Conservation (phyloP, 495 filamentous ascomycete genomes). For the Oidiodendron maius region DNA sequence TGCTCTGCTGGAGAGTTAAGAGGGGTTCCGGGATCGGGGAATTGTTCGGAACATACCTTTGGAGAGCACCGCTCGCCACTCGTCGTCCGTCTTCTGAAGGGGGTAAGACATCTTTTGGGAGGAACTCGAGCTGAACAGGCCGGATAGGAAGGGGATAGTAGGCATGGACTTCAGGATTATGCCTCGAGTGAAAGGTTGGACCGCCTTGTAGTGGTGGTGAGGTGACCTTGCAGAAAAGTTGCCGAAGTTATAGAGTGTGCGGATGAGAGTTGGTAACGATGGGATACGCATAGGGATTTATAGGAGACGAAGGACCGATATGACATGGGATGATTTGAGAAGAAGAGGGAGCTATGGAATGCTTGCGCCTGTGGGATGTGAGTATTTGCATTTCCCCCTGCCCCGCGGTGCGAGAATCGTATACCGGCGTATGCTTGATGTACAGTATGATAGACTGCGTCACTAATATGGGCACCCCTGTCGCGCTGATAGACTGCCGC, state of each 20-base stretch:
- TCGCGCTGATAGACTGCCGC: no score
- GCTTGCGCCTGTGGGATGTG: no score
- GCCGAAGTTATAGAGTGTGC: conserved; percentile 21
- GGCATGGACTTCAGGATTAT: conserved; percentile 24
- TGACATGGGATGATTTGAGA: no score
- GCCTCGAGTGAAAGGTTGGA: conserved; percentile 14
- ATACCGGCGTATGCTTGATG: neutral
- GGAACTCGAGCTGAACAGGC: conserved; percentile 60
- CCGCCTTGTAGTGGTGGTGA: conserved; percentile 11
- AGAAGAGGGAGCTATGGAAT: conserved; percentile 14
- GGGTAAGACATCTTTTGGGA: conserved; percentile 69
- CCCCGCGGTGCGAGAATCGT: conserved; percentile 3
- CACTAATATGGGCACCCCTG: no score
- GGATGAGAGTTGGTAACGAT: conserved; percentile 19
- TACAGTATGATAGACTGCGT: no score
- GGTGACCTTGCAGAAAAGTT: conserved; percentile 18
- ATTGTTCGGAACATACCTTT: conserved; percentile 45
- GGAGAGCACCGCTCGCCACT: conserved; percentile 82
- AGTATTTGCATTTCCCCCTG: neutral
- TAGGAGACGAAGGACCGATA: conserved; percentile 10
- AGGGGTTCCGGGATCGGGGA: neutral
- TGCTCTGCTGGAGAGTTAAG: conserved; percentile 54
- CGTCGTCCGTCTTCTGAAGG: conserved; percentile 68
- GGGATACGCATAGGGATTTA: conserved; percentile 21
- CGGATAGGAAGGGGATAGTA: conserved; percentile 68